These are phyloP conservation scores for Strobilomyces echinocephalus DNA, from an alignment of 768 basidiomycete species.

Conservation along the genomic window DNA sequence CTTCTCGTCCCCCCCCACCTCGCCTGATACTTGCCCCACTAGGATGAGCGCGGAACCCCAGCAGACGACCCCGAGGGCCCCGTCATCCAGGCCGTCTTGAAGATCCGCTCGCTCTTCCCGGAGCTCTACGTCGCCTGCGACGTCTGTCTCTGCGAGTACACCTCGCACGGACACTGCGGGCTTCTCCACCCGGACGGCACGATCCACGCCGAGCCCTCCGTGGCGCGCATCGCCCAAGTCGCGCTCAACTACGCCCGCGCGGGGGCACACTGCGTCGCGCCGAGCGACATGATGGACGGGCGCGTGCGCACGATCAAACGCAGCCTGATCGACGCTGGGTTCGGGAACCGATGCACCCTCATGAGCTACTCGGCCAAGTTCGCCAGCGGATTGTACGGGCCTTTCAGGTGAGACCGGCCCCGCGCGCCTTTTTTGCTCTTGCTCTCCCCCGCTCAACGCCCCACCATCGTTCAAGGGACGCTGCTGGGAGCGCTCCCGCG, in stretches of 20 bases:
- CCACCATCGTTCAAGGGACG: slow-evolving; percentile 55
- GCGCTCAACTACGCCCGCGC: slow-evolving; percentile 89
- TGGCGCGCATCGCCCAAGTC: slow-evolving; percentile 86
- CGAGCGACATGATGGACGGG: slow-evolving; percentile 99
- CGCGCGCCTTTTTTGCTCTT: too few relatives aligned
- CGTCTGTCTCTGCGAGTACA: slow-evolving; percentile 99
- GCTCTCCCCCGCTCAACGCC: not conserved
- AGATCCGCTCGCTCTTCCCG: slow-evolving; percentile 74
- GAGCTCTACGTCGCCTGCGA: slow-evolving; percentile 86
- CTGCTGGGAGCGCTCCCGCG: slow-evolving; percentile 92
- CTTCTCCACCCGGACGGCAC: slow-evolving; percentile 67
- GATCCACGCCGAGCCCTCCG: slow-evolving; percentile 74
- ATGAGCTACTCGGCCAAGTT: slow-evolving; percentile 99
- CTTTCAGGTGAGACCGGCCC: slow-evolving; percentile 80
- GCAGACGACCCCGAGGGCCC: slow-evolving; percentile 90
- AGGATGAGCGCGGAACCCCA: slow-evolving; percentile 81
- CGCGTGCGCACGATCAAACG: slow-evolving; percentile 86
- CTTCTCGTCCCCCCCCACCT: not conserved
- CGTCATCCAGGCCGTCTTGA: slow-evolving; percentile 88
- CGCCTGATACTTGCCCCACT: not conserved
- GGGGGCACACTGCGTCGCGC: slow-evolving; percentile 97
- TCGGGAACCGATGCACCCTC: slow-evolving; percentile 83
- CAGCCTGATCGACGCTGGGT: slow-evolving; percentile 73
- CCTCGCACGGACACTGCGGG: slow-evolving; percentile 96
- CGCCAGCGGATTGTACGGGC: slow-evolving; percentile 91